These are phyloP conservation scores for Xylaria flabelliformis DNA, from an alignment of 495 filamentous ascomycete genomes.

Conservation along the genomic window DNA sequence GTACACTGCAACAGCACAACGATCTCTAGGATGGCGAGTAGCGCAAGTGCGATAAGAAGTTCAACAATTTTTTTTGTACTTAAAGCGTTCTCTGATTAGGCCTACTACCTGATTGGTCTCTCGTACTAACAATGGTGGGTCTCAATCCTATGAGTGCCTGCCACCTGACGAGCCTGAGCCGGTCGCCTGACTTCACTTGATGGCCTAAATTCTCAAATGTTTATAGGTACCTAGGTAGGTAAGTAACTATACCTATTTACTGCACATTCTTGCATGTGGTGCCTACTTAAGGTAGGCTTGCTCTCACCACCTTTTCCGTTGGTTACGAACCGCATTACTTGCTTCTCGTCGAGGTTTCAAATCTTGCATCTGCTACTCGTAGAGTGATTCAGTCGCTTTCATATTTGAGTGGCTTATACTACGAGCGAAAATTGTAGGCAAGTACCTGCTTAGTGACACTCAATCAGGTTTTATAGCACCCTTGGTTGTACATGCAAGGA, in stretches of 20 bases:
- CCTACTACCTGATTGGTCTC: not conserved
- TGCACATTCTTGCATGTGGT: too few species aligned
- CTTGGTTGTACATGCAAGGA: not conserved
- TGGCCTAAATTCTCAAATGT: too few species aligned
- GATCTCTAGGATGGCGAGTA: conserved; percentile 1
- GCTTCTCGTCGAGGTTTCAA: not conserved
- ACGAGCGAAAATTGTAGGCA: not conserved
- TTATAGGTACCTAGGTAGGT: too few species aligned
- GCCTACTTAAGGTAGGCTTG: too few species aligned
- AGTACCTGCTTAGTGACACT: not conserved
- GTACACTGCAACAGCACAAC: not conserved
- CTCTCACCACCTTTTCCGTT: too few species aligned
- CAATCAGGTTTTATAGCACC: not conserved
- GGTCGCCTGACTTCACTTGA: too few species aligned
- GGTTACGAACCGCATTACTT: not conserved
- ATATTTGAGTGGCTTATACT: not conserved
- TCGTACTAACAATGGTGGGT: not conserved
- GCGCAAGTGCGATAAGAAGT: conserved; percentile 10
- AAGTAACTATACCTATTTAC: too few species aligned
- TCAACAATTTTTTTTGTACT: conserved; percentile 19
- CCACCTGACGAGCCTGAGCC: not conserved
- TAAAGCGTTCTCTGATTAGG: not conserved
- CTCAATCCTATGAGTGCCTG: not conserved
- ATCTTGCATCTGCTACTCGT: not conserved
- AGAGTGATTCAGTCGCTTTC: not conserved